Base-by-base conservation (phyloP, 2,329 filamentous ascomycete species). In the Elsinoe batatas region DNA sequence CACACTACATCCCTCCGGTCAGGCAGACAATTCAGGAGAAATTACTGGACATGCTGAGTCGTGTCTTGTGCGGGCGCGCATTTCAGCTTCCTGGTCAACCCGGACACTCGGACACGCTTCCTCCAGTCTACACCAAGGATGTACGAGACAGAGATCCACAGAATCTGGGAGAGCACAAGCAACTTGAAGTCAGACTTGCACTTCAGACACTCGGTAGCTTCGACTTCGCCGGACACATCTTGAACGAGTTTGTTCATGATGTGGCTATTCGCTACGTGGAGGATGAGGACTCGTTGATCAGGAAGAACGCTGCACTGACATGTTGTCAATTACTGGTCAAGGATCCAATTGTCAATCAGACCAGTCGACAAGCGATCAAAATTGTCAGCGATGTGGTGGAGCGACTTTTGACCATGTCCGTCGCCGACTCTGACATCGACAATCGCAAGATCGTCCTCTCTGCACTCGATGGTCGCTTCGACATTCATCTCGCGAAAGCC, bases 201-300 rank as follows among this genome's bases (percentile, higher is more conserved):
- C 78, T 98, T 13, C 91, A 95, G 64, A 98, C 94, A 0, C 77
- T 98, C 0, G 94, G 93, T n/a, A 96, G 90, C 67, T 98, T 98
- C 65, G 93, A 98, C 69, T 98, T 98, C 66, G 85, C 76, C 33
- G 83, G 88, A 1, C 90, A 97, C 65, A 87, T 96, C 13, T 75
- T 99, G 13, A 99, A 99, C 64, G 94, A 99, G 68, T 99, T 99
- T 63, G 93, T 98, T 26, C 87, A 93, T 20, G 93, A 99, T 67
- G 93, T 98, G 50, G 93, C 94, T 3, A 94, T 98, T 66, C 93
- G 91, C 68, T 99, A 96, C 64, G 91, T 98, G 40, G 91, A 98
- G 63, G 93, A 95, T 60, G 91, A 97, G 63, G 94, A 95, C 64
- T 80, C 89, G 0, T 88, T 94, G 61, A 96, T 95, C 51, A 83